phyloP scores from a whole-genome alignment of 768 basidiomycete genomes.

The Trichaptum fuscoviolaceum region DNA sequence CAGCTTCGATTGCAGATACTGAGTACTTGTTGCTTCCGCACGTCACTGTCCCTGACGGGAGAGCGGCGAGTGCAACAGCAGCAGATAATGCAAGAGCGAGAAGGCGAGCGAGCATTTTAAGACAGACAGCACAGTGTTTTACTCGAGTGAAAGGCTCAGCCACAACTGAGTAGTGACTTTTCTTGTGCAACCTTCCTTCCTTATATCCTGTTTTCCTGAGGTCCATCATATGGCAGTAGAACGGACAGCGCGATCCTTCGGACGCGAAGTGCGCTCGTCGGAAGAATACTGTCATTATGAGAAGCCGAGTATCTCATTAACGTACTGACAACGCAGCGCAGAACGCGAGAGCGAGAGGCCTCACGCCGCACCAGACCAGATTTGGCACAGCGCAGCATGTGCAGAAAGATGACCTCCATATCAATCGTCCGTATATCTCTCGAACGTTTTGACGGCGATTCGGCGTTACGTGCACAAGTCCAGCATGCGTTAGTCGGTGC shows the following conservation, averaged over 20 bases:
- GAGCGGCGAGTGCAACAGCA: constrained; percentile 2
- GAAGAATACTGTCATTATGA: neutral
- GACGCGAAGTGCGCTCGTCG: neutral
- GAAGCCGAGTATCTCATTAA: neutral
- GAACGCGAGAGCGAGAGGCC: neutral
- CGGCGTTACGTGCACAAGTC: neutral
- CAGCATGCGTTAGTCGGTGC: neutral
- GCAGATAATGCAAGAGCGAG: neutral
- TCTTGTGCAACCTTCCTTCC: neutral
- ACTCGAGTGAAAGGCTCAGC: neutral
- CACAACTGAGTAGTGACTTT: neutral
- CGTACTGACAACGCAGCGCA: neutral
- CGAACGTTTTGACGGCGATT: neutral
- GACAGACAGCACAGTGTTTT: neutral
- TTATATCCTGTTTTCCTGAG: neutral
- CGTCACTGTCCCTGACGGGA: constrained; percentile 19
- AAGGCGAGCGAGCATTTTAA: neutral
- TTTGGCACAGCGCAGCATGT: neutral
- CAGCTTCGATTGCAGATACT: constrained; percentile 12
- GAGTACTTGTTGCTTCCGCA: constrained; percentile 19
- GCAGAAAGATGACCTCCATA: neutral
- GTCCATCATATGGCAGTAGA: neutral
- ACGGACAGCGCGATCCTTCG: neutral
- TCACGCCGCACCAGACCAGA: no score
- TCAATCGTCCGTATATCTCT: neutral